Conservation (phyloP, 2,329 filamentous ascomycete genomes). For the Cadophora malorum region DNA sequence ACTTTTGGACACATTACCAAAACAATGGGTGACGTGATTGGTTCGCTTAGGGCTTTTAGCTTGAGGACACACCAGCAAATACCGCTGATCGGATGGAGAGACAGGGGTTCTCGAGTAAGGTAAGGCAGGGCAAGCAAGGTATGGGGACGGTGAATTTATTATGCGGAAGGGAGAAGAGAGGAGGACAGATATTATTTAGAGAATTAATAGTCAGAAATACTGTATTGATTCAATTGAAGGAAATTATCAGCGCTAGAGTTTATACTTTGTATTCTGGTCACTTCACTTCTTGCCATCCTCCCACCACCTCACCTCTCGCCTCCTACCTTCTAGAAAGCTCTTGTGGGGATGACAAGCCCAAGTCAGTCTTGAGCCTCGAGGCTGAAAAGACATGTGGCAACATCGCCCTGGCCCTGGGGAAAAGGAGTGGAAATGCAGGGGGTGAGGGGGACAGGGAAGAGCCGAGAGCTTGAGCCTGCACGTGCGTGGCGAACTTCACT, state of each 20-base stretch:
- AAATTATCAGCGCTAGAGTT: neutral
- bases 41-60: neutral
- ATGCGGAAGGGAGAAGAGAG: neutral
- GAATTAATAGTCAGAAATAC: neutral
- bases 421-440: neutral
- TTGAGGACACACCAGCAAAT: constrained; percentile 16
- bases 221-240: neutral
- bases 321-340: neutral
- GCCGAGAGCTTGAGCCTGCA: neutral
- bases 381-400: constrained; percentile 12
- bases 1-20: constrained; percentile 19
- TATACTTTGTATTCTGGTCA: neutral
- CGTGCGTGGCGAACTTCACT: constrained; percentile 3
- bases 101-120: neutral
- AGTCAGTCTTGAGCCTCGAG: neutral
- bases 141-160: neutral
- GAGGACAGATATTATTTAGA: constrained; percentile 8
- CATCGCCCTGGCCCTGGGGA: neutral
- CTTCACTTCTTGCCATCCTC: neutral
- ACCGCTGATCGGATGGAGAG: neutral
- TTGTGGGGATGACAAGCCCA: neutral
- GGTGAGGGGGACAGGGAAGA: neutral
- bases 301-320: neutral
- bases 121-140: too few species aligned
- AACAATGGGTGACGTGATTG: neutral